Conservation (phyloP, 2,329 filamentous ascomycete genomes). For the Uncinocarpus reesii region DNA sequence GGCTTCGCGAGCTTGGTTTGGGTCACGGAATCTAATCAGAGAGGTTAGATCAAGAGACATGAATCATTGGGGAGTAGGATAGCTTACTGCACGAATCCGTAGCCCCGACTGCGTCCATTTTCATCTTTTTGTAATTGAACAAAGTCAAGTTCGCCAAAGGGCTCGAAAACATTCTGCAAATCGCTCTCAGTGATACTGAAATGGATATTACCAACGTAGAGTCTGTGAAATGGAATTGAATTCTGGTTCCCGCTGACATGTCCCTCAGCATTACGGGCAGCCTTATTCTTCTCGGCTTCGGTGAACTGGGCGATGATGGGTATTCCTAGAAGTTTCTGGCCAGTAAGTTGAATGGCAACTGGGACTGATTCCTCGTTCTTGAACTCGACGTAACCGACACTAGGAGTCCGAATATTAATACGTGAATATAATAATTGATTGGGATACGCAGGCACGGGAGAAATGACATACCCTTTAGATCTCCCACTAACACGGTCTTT, state of each 20-base stretch:
- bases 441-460: too few relatives aligned
- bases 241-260: constrained; percentile 62
- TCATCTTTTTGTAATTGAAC: constrained; percentile 97
- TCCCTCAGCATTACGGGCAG: constrained; percentile 73
- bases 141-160: constrained; percentile 95
- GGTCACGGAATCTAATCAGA: constrained; percentile 65
- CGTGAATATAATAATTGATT: too few relatives aligned
- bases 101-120: constrained; percentile 77
- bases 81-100: constrained; percentile 94
- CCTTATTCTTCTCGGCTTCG: constrained; percentile 98
- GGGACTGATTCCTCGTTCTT: constrained; percentile 88
- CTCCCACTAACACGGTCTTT: constrained; percentile 94
- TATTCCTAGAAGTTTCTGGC: constrained; percentile 95
- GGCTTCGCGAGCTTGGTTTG: constrained; percentile 81
- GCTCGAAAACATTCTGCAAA: constrained; percentile 90
- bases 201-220: constrained; percentile 98
- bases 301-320: constrained; percentile 97
- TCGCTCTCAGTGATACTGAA: constrained; percentile 98
- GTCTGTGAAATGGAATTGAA: constrained; percentile 87
- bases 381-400: constrained; percentile 99
- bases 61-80: background rate
- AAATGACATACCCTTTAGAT: constrained; percentile 73
- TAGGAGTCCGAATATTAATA: constrained; percentile 42
- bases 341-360: constrained; percentile 92
- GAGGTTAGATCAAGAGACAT: background rate